Conservation (phyloP, 2,329 filamentous ascomycete genomes). For the Bipolaris cookei region DNA sequence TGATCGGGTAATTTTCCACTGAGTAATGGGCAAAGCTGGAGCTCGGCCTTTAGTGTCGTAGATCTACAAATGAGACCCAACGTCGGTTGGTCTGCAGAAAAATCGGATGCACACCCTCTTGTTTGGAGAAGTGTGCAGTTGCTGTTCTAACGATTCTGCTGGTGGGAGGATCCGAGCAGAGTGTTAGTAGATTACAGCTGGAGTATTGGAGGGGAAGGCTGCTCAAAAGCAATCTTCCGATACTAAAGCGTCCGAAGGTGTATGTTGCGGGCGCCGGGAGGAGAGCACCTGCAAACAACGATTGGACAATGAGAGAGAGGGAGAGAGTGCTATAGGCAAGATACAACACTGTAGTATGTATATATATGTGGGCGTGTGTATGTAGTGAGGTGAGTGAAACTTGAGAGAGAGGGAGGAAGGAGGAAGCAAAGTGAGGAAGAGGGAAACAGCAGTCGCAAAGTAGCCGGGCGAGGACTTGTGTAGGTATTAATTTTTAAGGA, state of each 20-base stretch:
- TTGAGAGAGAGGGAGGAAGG: conserved; percentile 10
- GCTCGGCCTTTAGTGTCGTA: conserved; percentile 32
- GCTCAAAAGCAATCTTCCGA: conserved; percentile 13
- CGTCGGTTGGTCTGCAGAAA: conserved; percentile 9
- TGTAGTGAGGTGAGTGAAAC: conserved; percentile 8
- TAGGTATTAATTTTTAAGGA: conserved; percentile 31
- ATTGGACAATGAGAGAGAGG: conserved; percentile 7
- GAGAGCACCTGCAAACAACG: conserved; percentile 29
- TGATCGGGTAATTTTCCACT: conserved; percentile 35
- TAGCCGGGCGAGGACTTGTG: conserved; percentile 3
- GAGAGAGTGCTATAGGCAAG: conserved; percentile 15
- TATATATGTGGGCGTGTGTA: background rate
- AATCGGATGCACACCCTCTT: background rate
- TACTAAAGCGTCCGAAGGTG: conserved; percentile 4
- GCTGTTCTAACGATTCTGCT: conserved; percentile 14
- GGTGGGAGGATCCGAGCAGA: conserved; percentile 31
- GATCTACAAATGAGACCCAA: conserved; percentile 17
- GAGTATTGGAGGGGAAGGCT: conserved; percentile 14
- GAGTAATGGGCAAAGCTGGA: conserved; percentile 26
- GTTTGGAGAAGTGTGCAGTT: conserved; percentile 1
- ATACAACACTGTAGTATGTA: conserved; percentile 12
- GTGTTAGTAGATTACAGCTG: conserved; percentile 28
- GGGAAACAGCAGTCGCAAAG: conserved; percentile 5
- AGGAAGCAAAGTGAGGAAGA: conserved; percentile 2
- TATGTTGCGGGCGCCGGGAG: conserved; percentile 20